Percentiles rank a stretch among this genome's conserved stretches.
These are phyloP conservation scores for Clarireedia sp. DNA, from an alignment of 2,329 filamentous ascomycete genomes.

Conservation along the genomic window DNA sequence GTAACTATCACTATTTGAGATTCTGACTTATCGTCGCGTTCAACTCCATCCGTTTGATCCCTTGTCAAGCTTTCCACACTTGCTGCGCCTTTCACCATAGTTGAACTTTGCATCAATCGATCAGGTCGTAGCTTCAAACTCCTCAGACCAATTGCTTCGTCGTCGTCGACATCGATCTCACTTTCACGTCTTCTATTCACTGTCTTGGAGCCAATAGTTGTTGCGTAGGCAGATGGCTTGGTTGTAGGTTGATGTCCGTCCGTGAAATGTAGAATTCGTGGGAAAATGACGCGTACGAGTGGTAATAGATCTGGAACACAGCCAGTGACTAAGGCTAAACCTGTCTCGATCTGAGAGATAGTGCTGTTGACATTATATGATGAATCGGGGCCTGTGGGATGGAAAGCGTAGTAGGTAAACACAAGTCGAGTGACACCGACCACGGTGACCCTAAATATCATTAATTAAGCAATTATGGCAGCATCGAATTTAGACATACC, in stretches of 20 bases:
- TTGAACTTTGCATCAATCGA: neutral
- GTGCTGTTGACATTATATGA: conserved; percentile 16
- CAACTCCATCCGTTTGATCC: neutral
- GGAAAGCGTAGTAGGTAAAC: conserved; percentile 10
- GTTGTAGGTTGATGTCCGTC: neutral
- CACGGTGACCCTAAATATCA: conserved; percentile 12
- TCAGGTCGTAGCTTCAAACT: neutral
- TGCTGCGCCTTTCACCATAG: neutral
- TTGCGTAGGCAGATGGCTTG: neutral
- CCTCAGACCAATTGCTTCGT: neutral
- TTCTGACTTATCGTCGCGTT: neutral
- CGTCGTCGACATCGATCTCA: neutral
- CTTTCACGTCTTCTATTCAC: neutral
- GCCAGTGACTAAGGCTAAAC: conserved; percentile 16
- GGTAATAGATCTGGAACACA: conserved; percentile 3
- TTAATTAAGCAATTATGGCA: neutral
- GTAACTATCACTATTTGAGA: neutral
- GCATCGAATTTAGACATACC: conserved; percentile 2
- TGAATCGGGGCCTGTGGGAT: conserved; percentile 8
- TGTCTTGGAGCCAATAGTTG: neutral
- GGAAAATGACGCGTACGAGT: neutral
- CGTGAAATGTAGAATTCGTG: neutral
- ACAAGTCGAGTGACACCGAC: conserved; percentile 14
- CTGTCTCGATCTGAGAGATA: conserved; percentile 18
- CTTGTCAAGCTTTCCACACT: neutral